Conservation (phyloP, 768 basidiomycete species). For the Tricholoma sp. region DNA sequence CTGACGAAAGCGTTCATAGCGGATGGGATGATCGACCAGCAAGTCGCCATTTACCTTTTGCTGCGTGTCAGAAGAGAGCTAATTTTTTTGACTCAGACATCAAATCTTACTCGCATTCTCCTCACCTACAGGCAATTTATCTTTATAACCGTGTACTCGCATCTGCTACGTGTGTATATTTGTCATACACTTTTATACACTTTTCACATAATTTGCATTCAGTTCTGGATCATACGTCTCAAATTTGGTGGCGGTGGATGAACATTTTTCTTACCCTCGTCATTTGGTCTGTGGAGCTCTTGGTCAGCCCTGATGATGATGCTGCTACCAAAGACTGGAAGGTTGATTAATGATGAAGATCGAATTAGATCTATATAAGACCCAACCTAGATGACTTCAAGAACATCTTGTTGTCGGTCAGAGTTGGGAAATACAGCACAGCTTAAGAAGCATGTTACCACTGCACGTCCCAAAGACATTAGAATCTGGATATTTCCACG, state of each 20-base stretch:
- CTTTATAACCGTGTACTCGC: conserved; percentile 84
- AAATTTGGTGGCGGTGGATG: conserved; percentile 92
- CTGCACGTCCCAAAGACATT: no score
- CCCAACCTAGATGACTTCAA: background rate
- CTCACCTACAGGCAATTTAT: conserved; percentile 82
- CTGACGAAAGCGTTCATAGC: conserved; percentile 54
- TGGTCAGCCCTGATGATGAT: conserved; percentile 76
- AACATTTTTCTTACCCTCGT: conserved; percentile 83
- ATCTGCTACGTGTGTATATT: conserved; percentile 63
- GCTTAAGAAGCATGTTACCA: no score
- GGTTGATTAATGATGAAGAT: conserved; percentile 39
- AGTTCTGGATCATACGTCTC: conserved; percentile 88
- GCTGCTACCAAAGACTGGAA: conserved; percentile 67
- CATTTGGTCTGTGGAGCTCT: conserved; percentile 78
- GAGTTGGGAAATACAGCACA: no score
- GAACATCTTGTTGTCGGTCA: no score
- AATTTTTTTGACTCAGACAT: conserved; percentile 46
- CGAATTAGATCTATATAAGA: background rate
- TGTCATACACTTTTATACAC: background rate
- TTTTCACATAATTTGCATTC: conserved; percentile 1
- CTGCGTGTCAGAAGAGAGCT: conserved; percentile 2
- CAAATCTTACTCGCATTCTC: conserved; percentile 66
- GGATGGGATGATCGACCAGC: conserved; percentile 77
- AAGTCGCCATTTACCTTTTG: conserved; percentile 14
- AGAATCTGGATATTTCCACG: no score